Conservation (phyloP, 2,329 filamentous ascomycete species). For the Paramyrothecium roridum region DNA sequence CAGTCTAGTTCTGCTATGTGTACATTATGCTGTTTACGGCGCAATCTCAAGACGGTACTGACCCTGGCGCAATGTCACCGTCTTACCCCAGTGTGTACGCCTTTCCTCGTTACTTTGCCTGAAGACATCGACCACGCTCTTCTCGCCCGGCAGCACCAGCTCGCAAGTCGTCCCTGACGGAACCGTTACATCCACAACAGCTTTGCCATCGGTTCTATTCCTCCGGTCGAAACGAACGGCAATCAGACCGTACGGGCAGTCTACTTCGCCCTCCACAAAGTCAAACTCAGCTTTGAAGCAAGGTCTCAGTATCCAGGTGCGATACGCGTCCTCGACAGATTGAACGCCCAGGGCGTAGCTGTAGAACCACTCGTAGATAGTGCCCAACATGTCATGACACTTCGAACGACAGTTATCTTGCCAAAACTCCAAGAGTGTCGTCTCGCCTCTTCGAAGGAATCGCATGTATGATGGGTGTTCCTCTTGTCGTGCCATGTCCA, state of each 20-base stretch:
- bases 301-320: slow-evolving; percentile 33
- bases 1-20: background rate
- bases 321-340: slow-evolving; percentile 32
- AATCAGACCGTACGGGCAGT: slow-evolving; percentile 35
- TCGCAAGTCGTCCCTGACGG: slow-evolving; percentile 14
- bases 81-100: slow-evolving; percentile 6
- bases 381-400: slow-evolving; percentile 46
- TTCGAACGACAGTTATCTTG: slow-evolving; percentile 39
- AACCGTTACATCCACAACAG: slow-evolving; percentile 12
- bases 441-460: slow-evolving; percentile 40
- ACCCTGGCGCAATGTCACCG: slow-evolving; percentile 11
- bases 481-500: slow-evolving; percentile 41
- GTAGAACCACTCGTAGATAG: slow-evolving; percentile 47
- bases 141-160: slow-evolving; percentile 12
- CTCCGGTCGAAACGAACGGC: slow-evolving; percentile 14
- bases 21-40: background rate
- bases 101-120: slow-evolving; percentile 4
- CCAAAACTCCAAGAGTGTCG: slow-evolving; percentile 40
- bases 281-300: slow-evolving; percentile 36
- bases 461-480: slow-evolving; percentile 47
- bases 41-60: slow-evolving; percentile 14
- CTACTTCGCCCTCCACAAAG: slow-evolving; percentile 29
- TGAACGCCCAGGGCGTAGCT: slow-evolving; percentile 34
- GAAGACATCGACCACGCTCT: slow-evolving; percentile 10
- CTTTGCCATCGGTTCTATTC: slow-evolving; percentile 4